These are phyloP conservation scores for Aspergillus puulaauensis DNA, from an alignment of 2,329 filamentous ascomycete species.

Conservation along the genomic window DNA sequence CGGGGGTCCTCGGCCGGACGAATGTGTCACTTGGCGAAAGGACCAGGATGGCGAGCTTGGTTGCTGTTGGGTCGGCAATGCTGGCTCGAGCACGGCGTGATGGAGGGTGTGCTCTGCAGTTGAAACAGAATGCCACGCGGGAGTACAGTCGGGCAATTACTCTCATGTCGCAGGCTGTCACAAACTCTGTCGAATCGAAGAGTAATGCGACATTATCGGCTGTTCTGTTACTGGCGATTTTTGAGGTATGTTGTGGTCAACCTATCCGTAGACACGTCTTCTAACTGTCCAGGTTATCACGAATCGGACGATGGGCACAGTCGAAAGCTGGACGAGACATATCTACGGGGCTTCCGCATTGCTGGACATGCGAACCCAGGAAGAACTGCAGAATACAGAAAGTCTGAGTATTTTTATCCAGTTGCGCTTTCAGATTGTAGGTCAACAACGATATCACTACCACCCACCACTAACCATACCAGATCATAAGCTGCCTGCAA, in stretches of 20 bases:
- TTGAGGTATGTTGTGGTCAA: constrained; percentile 49
- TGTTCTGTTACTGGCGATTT: constrained; percentile 60
- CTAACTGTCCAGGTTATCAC: constrained; percentile 30
- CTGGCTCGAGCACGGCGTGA: constrained; percentile 54
- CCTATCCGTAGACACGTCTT: too few species aligned
- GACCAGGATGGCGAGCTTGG: constrained; percentile 49
- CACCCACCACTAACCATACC: background rate
- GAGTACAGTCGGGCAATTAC: constrained; percentile 57
- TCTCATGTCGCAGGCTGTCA: constrained; percentile 36
- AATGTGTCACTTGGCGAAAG: constrained; percentile 23
- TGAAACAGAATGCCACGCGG: constrained; percentile 39
- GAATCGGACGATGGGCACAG: constrained; percentile 44
- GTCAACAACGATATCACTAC: constrained; percentile 7
- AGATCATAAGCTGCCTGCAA: constrained; percentile 40
- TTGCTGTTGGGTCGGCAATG: constrained; percentile 59
- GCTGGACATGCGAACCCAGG: constrained; percentile 45
- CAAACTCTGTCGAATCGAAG: constrained; percentile 33
- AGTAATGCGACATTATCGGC: constrained; percentile 50
- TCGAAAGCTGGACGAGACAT: constrained; percentile 56
- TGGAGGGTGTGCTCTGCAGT: constrained; percentile 46
- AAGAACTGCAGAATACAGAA: constrained; percentile 40
- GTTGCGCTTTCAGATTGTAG: constrained; percentile 57
- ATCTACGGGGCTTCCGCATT: constrained; percentile 60
- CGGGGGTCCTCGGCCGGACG: constrained; percentile 18
- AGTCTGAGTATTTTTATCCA: constrained; percentile 56